phyloP scores from a whole-genome alignment of 768 basidiomycete species.

The Boletus coccyginus region DNA sequence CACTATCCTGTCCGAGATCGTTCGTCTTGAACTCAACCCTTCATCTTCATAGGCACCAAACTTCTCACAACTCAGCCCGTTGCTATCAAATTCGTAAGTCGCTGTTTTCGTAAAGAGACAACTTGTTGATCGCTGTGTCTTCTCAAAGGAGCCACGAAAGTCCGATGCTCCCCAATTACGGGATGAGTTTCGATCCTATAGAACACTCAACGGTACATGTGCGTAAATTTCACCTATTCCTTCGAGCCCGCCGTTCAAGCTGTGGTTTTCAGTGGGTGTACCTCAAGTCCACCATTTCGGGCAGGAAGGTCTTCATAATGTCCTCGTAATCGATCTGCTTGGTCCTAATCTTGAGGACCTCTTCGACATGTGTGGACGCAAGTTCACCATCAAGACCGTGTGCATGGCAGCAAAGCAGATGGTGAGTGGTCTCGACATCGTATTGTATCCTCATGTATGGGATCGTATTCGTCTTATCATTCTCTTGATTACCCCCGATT shows the following conservation, averaged over 20 bases:
- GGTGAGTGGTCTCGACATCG: constrained; percentile 49
- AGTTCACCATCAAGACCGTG: constrained; percentile 97
- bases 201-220: constrained; percentile 90
- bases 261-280: constrained; percentile 68
- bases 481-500: constrained; percentile 6
- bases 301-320: constrained; percentile 97
- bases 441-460: background rate
- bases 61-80: constrained; percentile 83
- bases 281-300: constrained; percentile 99
- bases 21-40: constrained; percentile 12
- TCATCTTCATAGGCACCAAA: constrained; percentile 63
- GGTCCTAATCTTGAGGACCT: constrained; percentile 98
- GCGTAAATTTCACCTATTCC: constrained; percentile 33
- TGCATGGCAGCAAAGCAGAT: constrained; percentile 99
- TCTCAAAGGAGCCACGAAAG: constrained; percentile 84
- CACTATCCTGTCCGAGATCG: background rate
- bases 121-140: constrained; percentile 12
- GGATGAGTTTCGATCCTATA: constrained; percentile 96
- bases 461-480: background rate
- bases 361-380: constrained; percentile 98
- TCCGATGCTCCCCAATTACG: constrained; percentile 96
- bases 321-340: constrained; percentile 88
- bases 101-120: constrained; percentile 8
- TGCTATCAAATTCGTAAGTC: constrained; percentile 93
- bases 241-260: constrained; percentile 13